Percentiles rank a stretch among this genome's conserved stretches.
Conservation (phyloP, 2,329 filamentous ascomycete species). For the Byssoonygena ceratinophila region DNA sequence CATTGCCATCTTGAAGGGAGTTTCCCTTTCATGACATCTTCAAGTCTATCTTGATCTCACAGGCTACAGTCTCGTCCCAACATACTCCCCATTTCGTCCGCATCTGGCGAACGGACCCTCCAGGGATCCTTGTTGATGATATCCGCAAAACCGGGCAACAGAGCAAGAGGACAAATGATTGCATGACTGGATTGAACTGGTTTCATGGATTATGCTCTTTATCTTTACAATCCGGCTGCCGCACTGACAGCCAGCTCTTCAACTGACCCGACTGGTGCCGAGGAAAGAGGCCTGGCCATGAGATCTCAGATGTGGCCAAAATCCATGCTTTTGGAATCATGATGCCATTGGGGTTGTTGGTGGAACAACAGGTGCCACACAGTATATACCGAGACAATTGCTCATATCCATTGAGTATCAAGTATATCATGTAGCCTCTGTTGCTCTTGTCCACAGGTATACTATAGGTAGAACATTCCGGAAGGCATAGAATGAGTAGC, state of each 20-base stretch:
- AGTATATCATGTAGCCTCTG: too few species aligned
- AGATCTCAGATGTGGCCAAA: not conserved
- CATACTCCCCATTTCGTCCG: too few species aligned
- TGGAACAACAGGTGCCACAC: not conserved
- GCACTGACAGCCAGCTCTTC: not conserved
- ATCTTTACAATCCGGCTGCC: not conserved
- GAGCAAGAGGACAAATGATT: not conserved
- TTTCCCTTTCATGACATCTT: too few species aligned
- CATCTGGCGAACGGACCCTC: too few species aligned
- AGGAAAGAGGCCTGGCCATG: not conserved
- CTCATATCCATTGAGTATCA: not conserved
- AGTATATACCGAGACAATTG: not conserved
- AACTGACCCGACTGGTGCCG: not conserved
- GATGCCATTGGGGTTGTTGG: not conserved
- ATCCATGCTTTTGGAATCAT: conserved; percentile 2
- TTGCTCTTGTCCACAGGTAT: too few species aligned
- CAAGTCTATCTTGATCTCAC: too few species aligned
- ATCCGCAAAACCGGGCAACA: not conserved
- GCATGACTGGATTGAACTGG: not conserved
- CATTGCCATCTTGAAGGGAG: too few species aligned
- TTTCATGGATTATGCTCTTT: not conserved
- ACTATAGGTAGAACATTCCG: too few species aligned
- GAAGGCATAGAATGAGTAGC: too few species aligned
- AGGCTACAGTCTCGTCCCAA: too few species aligned
- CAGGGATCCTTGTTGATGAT: too few species aligned